These are phyloP conservation scores for Rubus idaeus DNA, from an alignment of 306 rosid genomes.

Conservation along the genomic window DNA sequence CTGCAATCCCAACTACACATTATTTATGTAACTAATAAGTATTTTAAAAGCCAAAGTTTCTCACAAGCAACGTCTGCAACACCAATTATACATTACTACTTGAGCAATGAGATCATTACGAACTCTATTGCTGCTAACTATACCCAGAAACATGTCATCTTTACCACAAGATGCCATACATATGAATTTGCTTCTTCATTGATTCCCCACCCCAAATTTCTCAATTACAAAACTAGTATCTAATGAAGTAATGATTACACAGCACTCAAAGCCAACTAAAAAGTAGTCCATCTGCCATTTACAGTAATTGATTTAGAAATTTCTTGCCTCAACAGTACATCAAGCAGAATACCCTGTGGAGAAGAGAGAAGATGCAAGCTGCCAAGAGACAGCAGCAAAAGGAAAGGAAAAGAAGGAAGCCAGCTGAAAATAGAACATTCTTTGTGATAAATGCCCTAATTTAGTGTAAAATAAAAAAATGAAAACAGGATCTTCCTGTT, in stretches of 20 bases:
- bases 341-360: not conserved
- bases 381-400: not conserved
- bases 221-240: not conserved
- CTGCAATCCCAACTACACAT: conserved; percentile 43
- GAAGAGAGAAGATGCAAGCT: not conserved
- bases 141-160: not conserved
- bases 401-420: not conserved
- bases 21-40: conserved; percentile 16
- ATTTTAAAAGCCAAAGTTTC: conserved; percentile 4
- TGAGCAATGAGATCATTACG: not conserved
- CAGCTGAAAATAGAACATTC: not conserved
- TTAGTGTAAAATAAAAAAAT: not conserved
- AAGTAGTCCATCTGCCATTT: not conserved
- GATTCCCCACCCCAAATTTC: not conserved
- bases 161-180: conserved; percentile 8
- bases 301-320: not conserved
- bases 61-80: not conserved
- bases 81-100: not conserved
- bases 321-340: not conserved
- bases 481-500: conserved; percentile 1
- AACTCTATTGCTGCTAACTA: not conserved
- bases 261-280: not conserved
- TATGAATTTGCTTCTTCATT: not conserved
- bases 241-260: not conserved
- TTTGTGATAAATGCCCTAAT: not conserved